Evolutionary conservation across 805 yeast species (phyloP).

Genomic region (Candida succiphila): DNA sequence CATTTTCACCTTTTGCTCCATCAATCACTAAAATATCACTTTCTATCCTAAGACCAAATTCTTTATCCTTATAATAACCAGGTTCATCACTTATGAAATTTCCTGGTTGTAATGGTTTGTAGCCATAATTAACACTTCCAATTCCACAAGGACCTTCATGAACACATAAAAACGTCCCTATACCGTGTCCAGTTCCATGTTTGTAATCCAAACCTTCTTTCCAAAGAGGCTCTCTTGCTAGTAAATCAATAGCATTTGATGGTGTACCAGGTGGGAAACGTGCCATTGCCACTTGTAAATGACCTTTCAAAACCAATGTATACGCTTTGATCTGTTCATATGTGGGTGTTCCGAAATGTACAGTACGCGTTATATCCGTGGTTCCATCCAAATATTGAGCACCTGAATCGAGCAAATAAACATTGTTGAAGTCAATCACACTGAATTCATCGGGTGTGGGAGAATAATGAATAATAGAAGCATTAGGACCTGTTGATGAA

Average conservation of each 20-base stretch:
- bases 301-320: constrained; percentile 86
- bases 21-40: constrained; percentile 59
- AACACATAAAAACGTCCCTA: constrained; percentile 85
- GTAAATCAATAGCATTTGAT: constrained; percentile 67
- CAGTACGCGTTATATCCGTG: constrained; percentile 88
- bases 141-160: constrained; percentile 94
- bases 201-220: constrained; percentile 73
- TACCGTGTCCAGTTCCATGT: constrained; percentile 97
- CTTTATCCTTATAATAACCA: constrained; percentile 86
- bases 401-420: constrained; percentile 82
- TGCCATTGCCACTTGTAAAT: constrained; percentile 73
- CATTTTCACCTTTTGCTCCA: constrained; percentile 25
- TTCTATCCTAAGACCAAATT: constrained; percentile 84
- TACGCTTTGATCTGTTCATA: constrained; percentile 55
- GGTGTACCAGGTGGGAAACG: constrained; percentile 69
- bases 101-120: constrained; percentile 51
- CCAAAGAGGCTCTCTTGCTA: constrained; percentile 82
- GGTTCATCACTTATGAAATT: constrained; percentile 88
- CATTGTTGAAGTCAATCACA: constrained; percentile 52
- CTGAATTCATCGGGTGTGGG: constrained; percentile 53
- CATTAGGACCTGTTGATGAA: constrained; percentile 66
- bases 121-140: constrained; percentile 30
- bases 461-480: constrained; percentile 67
- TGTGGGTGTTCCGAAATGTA: constrained; percentile 54
- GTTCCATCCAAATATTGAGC: constrained; percentile 92